Evolutionary conservation across 2,329 filamentous ascomycete genomes (phyloP).

Genomic region (Monosporascus sp.): DNA sequence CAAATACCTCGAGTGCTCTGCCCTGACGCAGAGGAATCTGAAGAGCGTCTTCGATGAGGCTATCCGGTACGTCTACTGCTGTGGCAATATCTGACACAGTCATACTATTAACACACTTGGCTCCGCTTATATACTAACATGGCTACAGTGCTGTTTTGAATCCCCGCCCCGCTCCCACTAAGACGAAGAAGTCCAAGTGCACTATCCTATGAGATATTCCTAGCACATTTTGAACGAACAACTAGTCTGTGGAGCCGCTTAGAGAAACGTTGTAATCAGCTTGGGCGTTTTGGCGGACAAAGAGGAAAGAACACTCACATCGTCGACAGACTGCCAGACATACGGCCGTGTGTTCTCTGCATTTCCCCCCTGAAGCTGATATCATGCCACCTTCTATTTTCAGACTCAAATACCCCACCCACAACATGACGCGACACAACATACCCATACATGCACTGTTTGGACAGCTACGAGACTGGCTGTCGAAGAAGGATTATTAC

Average conservation of each 20-base stretch:
- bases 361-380: not conserved
- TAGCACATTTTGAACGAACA: constrained; percentile 11
- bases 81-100: not conserved
- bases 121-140: constrained; percentile 10
- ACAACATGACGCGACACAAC: not conserved
- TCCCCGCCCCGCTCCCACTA: constrained; percentile 52
- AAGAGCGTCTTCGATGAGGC: constrained; percentile 99
- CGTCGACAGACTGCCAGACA: not conserved
- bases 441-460: not conserved
- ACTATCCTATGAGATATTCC: constrained; percentile 51
- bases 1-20: constrained; percentile 98
- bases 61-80: constrained; percentile 69
- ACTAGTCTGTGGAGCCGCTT: constrained; percentile 18
- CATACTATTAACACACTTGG: too few species aligned
- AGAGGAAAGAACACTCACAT: not conserved
- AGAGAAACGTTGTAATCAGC: constrained; percentile 22
- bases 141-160: constrained; percentile 61
- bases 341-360: not conserved
- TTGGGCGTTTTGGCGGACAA: constrained; percentile 3
- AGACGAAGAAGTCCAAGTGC: constrained; percentile 64
- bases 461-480: not conserved
- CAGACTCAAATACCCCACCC: too few species aligned
- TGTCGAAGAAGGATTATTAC: not conserved
- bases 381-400: not conserved
- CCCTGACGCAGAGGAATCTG: constrained; percentile 89